A percentile compares a stretch with the other conserved stretches of the same genome.
Evolutionary conservation across 2,329 filamentous ascomycete genomes (phyloP).

Genomic region (Cercospora citrullina): DNA sequence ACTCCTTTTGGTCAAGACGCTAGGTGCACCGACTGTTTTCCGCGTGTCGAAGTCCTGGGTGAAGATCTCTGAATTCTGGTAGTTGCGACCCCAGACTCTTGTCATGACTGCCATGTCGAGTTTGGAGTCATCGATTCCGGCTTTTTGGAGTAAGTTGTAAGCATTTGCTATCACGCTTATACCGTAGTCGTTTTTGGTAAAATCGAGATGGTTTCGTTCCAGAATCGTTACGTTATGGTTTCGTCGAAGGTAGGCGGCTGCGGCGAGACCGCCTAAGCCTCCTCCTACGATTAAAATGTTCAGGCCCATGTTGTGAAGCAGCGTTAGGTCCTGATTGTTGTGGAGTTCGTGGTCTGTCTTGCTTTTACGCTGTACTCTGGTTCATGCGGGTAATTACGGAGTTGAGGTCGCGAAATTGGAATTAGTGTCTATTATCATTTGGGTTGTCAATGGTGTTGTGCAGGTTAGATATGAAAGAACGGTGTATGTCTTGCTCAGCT

Average conservation of each 20-base stretch:
- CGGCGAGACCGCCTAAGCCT: slow-evolving; percentile 10
- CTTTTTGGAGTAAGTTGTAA: slow-evolving; percentile 15
- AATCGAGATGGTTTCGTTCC: slow-evolving; percentile 14
- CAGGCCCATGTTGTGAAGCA: not conserved
- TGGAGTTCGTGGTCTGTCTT: not conserved
- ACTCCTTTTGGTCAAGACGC: slow-evolving; percentile 15
- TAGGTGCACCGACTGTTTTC: slow-evolving; percentile 12
- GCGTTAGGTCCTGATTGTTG: not conserved
- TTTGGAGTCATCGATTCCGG: slow-evolving; percentile 6
- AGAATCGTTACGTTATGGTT: slow-evolving; percentile 14
- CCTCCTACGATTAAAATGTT: slow-evolving; percentile 17
- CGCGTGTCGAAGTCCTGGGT: slow-evolving; percentile 17
- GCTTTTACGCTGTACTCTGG: not conserved
- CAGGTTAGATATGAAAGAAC: not conserved
- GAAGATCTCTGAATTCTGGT: slow-evolving; percentile 8
- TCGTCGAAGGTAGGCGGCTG: slow-evolving; percentile 12
- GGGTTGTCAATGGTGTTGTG: not conserved
- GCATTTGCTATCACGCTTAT: slow-evolving; percentile 20
- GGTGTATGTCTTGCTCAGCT: not conserved
- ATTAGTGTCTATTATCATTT: not conserved
- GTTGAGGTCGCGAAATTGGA: not conserved
- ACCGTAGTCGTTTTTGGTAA: slow-evolving; percentile 15
- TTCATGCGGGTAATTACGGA: not conserved
- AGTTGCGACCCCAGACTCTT: slow-evolving; percentile 9
- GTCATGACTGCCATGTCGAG: slow-evolving; percentile 16